Evolutionary conservation across 495 filamentous ascomycete genomes (phyloP).

Genomic region (Talaromyces nanjingensis): DNA sequence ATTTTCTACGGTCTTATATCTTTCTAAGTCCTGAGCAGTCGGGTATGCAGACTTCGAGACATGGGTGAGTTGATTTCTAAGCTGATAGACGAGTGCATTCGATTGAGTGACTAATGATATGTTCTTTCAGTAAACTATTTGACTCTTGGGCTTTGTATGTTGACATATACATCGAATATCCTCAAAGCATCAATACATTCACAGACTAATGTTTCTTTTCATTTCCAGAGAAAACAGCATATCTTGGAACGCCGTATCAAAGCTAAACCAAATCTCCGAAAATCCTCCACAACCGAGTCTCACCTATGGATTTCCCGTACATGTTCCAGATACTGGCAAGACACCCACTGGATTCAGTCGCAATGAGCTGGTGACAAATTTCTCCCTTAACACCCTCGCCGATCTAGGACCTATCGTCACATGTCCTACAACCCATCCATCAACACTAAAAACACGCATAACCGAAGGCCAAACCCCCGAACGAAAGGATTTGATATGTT

Average conservation of each 20-base stretch:
- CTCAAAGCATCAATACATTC: too few species aligned
- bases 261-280: not conserved
- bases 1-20: not conserved
- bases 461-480: not conserved
- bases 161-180: not conserved
- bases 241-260: constrained; percentile 1
- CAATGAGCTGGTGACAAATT: not conserved
- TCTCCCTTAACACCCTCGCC: not conserved
- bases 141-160: constrained; percentile 1
- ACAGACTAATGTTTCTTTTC: not conserved
- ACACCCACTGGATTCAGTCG: not conserved
- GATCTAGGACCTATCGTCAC: not conserved
- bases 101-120: not conserved
- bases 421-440: not conserved
- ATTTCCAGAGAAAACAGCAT: not conserved
- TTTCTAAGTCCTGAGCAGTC: constrained; percentile 3
- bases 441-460: not conserved
- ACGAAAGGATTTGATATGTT: constrained; percentile 1
- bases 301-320: constrained; percentile 8
- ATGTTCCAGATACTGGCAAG: not conserved
- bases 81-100: not conserved
- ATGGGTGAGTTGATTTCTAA: not conserved
- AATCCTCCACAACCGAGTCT: not conserved
- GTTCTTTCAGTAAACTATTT: not conserved
- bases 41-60: not conserved